phyloP scores from a whole-genome alignment of 495 filamentous ascomycete genomes.

The Penicillium roqueforti region DNA sequence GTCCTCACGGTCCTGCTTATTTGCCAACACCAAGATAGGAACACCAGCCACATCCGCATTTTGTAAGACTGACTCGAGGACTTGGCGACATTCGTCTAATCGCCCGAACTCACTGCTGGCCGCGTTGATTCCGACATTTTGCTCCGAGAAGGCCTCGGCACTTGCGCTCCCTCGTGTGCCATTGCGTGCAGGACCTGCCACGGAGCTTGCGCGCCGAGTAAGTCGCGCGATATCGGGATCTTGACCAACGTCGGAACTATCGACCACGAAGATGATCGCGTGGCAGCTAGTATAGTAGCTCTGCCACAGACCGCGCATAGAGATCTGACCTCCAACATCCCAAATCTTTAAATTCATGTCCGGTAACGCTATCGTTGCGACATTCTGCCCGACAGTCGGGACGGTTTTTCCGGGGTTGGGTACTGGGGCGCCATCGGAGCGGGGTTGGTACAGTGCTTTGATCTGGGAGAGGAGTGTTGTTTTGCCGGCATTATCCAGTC shows the following conservation, averaged over 20 bases:
- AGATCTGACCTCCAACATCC: slow-evolving; percentile 94
- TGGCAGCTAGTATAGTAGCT: slow-evolving; percentile 91
- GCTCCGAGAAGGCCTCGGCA: slow-evolving; percentile 31
- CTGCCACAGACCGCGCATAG: slow-evolving; percentile 88
- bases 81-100: slow-evolving; percentile 81
- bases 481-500: slow-evolving; percentile 97
- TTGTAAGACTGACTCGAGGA: slow-evolving; percentile 80
- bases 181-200: slow-evolving; percentile 22
- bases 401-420: slow-evolving; percentile 68
- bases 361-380: slow-evolving; percentile 77
- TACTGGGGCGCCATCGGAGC: slow-evolving; percentile 48
- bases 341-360: slow-evolving; percentile 98
- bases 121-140: slow-evolving; percentile 39
- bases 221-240: slow-evolving; percentile 51
- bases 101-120: slow-evolving; percentile 57
- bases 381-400: slow-evolving; percentile 96
- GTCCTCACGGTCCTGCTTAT: slow-evolving; percentile 97
- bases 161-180: slow-evolving; percentile 4
- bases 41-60: slow-evolving; percentile 82
- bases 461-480: slow-evolving; percentile 96
- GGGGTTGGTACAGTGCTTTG: slow-evolving; percentile 76
- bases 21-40: slow-evolving; percentile 86
- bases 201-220: slow-evolving; percentile 31
- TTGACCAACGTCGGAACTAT: slow-evolving; percentile 86
- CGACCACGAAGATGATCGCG: slow-evolving; percentile 95